Evolutionary conservation across 257 asterid species (phyloP), one percentile per base, ranked within the genome.

Genomic region (Salvia rosmarinus): DNA sequence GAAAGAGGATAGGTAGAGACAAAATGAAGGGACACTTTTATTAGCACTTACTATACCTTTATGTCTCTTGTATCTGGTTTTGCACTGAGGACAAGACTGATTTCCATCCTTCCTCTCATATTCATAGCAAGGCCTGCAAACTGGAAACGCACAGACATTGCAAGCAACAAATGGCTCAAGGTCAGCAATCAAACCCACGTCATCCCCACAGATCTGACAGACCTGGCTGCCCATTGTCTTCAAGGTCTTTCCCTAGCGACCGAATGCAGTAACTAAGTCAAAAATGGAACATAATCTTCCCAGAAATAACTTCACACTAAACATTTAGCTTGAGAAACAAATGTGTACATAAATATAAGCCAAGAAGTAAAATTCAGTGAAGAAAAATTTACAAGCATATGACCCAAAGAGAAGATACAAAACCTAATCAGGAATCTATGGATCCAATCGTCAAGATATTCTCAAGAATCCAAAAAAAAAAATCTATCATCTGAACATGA

Each of bases 81-180:
- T 91, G 96, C 99, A 95, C 83, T 91, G 98, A 39, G 98, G 99
- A 73, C 99, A 95, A 80, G 93, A 89, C 70, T 91, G 93, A 74
- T 89, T 89, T 39, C 97, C 99, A 32, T 95, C 99, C 87, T 91
- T 95, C 67, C 98, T 91, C 86, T 95, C 99, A 51, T 91, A 95
- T 71, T 95, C 99, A 76, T 95, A 95, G 80, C 99, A 95, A 23
- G 99, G 94, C 75, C 98, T 83, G 85, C 99, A 95, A 42, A 91
- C 98, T 0, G 99, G 99, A 81, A 87, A 91, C 50, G 98, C 84
- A 67, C 99, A 95, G 80, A 89, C 90, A 81, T 87, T 67, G 73
- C 99, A 95, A 64, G 99, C 99, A 79, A 83, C 94, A 87, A 95
- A 95, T 62, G 88, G 82, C 70, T 88, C 99, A 17, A 93, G 92